phyloP scores from a whole-genome alignment of 371 early-diverging fungal species.

The Rhizopus sp. region DNA sequence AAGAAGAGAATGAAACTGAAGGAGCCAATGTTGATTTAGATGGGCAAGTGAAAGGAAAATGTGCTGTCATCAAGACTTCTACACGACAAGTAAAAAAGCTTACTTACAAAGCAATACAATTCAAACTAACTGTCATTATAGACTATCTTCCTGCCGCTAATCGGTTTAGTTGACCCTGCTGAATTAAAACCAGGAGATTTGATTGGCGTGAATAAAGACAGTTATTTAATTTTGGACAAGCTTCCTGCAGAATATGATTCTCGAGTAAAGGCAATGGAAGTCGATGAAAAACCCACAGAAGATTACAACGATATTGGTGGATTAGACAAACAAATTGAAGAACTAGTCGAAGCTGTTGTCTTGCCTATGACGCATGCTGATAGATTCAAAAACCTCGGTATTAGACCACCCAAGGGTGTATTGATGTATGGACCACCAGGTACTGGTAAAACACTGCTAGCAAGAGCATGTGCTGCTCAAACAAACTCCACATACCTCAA shows the following conservation, averaged over 20 bases:
- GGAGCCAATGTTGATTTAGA: conserved; percentile 95
- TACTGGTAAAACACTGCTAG: conserved; percentile 96
- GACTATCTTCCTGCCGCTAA: conserved; percentile 97
- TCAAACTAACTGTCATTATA: conserved; percentile 22
- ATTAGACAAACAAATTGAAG: conserved; percentile 98
- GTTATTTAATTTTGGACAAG: conserved; percentile 97
- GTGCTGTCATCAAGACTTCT: conserved; percentile 97
- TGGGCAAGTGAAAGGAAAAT: conserved; percentile 92
- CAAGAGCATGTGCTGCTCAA: conserved; percentile 98
- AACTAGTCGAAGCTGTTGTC: conserved; percentile 98
- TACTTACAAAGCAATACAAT: background rate
- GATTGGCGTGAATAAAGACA: conserved; percentile 99
- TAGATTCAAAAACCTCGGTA: conserved; percentile 95
- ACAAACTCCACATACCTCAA: conserved; percentile 97
- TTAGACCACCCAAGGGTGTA: conserved; percentile 98
- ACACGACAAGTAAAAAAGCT: conserved; percentile 80
- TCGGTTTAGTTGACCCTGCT: conserved; percentile 95
- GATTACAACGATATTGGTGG: conserved; percentile 99
- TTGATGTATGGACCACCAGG: conserved; percentile 99
- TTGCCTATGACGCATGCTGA: conserved; percentile 98
- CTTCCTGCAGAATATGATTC: conserved; percentile 99
- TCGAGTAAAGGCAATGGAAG: conserved; percentile 99
- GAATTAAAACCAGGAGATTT: conserved; percentile 98
- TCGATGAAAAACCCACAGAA: conserved; percentile 99
- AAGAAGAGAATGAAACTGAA: conserved; percentile 85